These are phyloP conservation scores for Cyberlindnera petersonii DNA, from an alignment of 805 yeast species.

Conservation along the genomic window DNA sequence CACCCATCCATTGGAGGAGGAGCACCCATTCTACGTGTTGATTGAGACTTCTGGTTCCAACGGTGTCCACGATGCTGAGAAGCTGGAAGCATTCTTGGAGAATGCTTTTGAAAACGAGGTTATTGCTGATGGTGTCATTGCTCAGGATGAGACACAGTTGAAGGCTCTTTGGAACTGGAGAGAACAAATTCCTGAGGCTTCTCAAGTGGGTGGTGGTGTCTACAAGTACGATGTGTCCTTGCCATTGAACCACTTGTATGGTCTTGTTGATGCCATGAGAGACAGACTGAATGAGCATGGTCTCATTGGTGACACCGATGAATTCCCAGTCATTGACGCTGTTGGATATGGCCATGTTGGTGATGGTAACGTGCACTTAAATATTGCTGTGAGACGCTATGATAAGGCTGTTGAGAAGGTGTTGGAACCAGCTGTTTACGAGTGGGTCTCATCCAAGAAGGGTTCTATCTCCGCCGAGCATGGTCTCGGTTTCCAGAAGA, in stretches of 20 bases:
- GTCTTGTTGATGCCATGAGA: slow-evolving; percentile 75
- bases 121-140: slow-evolving; percentile 91
- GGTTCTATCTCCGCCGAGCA: slow-evolving; percentile 98
- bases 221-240: slow-evolving; percentile 95
- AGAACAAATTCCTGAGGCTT: slow-evolving; percentile 88
- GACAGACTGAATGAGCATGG: slow-evolving; percentile 52
- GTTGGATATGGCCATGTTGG: slow-evolving; percentile 99
- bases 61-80: slow-evolving; percentile 88
- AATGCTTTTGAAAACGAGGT: slow-evolving; percentile 76
- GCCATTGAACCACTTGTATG: slow-evolving; percentile 78
- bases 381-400: slow-evolving; percentile 86
- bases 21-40: slow-evolving; percentile 83
- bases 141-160: slow-evolving; percentile 90
- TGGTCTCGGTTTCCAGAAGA: slow-evolving; percentile 96
- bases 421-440: slow-evolving; percentile 92
- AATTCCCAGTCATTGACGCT: slow-evolving; percentile 79
- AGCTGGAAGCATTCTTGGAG: slow-evolving; percentile 81
- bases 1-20: slow-evolving; percentile 75
- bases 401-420: slow-evolving; percentile 70
- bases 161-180: slow-evolving; percentile 91
- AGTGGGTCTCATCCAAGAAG: slow-evolving; percentile 64
- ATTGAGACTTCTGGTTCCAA: slow-evolving; percentile 97
- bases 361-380: slow-evolving; percentile 93
- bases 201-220: slow-evolving; percentile 84
- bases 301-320: slow-evolving; percentile 59